Percentiles rank a stretch among this genome's conserved stretches.
phyloP scores from a whole-genome alignment of 331 rosid genomes.

The Pyracantha coccinea region DNA sequence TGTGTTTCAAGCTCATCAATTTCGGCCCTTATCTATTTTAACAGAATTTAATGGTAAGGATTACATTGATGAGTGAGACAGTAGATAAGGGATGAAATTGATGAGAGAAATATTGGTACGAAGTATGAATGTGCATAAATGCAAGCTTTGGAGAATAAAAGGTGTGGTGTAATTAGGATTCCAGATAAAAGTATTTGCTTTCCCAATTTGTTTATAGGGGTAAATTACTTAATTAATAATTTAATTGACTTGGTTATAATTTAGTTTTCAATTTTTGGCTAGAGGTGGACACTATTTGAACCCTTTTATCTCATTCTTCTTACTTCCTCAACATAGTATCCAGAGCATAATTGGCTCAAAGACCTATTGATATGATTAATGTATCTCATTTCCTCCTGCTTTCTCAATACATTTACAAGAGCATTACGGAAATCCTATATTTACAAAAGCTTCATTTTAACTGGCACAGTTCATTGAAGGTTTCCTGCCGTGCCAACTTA shows the following conservation, averaged over 20 bases:
- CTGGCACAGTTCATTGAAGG: slow-evolving; percentile 2
- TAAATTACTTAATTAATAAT: not conserved
- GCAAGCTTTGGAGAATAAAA: not conserved
- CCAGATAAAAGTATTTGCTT: not conserved
- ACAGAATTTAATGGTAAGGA: too few species aligned
- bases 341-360: too few species aligned
- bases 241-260: not conserved
- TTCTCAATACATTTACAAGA: not conserved
- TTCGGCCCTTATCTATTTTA: too few species aligned
- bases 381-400: not conserved
- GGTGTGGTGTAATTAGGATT: not conserved
- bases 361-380: not conserved
- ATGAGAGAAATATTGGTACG: not conserved
- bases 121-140: not conserved
- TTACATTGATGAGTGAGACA: too few species aligned
- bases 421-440: not conserved
- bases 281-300: not conserved
- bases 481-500: not conserved
- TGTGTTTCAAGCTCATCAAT: too few species aligned
- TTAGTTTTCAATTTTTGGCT: not conserved
- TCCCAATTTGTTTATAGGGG: not conserved
- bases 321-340: too few species aligned
- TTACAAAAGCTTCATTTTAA: not conserved
- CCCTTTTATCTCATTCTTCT: not conserved
- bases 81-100: too few species aligned